These are phyloP conservation scores for Nigrospora sphaerica DNA, from an alignment of 2,329 filamentous ascomycete genomes.

Conservation along the genomic window DNA sequence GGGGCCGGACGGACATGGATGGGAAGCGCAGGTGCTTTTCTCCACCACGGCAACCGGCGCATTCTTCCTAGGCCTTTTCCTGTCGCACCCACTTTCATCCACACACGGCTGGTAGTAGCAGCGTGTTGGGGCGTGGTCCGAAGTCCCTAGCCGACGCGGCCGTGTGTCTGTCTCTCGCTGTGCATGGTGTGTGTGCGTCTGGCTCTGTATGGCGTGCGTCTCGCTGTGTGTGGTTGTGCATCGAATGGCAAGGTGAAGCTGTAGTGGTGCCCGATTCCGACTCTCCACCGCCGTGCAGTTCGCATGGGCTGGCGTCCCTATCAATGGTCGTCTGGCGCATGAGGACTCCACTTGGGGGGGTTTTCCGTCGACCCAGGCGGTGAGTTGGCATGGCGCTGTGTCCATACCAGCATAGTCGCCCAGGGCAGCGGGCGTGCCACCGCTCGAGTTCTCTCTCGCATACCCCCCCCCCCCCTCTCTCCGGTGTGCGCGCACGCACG, in stretches of 20 bases:
- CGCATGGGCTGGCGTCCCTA: not conserved
- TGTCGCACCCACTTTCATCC: not conserved
- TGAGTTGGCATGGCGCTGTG: not conserved
- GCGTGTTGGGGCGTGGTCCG: not conserved
- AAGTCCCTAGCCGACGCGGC: not conserved
- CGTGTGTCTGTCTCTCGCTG: too few relatives aligned
- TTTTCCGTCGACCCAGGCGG: not conserved
- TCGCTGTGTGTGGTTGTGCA: not conserved
- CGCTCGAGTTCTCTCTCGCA: too few relatives aligned
- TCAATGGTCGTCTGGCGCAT: not conserved
- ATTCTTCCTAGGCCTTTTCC: not conserved
- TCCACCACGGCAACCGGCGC: not conserved
- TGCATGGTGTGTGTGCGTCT: too few relatives aligned
- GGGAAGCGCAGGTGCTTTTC: not conserved
- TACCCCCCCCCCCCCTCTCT: too few relatives aligned
- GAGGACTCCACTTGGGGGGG: not conserved
- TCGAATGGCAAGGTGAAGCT: constrained; percentile 1
- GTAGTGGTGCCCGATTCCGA: constrained; percentile 1
- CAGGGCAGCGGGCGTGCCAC: too few relatives aligned
- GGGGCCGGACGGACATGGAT: not conserved
- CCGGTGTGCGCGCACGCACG: too few relatives aligned
- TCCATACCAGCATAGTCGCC: too few relatives aligned
- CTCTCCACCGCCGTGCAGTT: not conserved
- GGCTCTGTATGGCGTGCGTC: too few relatives aligned
- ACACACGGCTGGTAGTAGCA: not conserved